Evolutionary conservation across 805 yeast genomes (phyloP), one percentile per base, ranked within the genome.

Genomic region (Pichia deserticola): DNA sequence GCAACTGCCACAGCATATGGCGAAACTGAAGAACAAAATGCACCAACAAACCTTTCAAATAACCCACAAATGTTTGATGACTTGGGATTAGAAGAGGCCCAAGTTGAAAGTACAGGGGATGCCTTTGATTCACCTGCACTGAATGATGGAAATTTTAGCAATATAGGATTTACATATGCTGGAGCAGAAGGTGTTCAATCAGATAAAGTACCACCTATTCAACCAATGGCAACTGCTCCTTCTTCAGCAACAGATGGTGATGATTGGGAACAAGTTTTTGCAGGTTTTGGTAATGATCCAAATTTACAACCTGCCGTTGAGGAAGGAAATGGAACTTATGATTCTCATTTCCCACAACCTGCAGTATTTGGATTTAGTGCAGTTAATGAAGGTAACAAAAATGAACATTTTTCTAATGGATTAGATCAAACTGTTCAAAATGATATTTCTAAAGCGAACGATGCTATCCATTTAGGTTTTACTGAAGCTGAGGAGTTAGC

Each of bases 241-340:
- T 10, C 33, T 4, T 13, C 42, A 25, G 15, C 40, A 20, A 73
- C 73, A 34, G 73, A 75, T 5, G 70, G 61, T 47, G 95, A 88
- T 60, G 97, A 89, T 64, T 89, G 97, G 97, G 96, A 89, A 60
- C 90, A 88, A 68, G 76, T 89, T 29, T 89, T 89, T 70, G 92
- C 95, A 4, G 96, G 95, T 0, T 86, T 87, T 63, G 90, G 92
- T 15, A 84, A 84, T 55, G 73, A 65, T 55, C 68, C 65, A 36
- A 55, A 49, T 28, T 30, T 60, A 47, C 55, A 59, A 33, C 53
- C 57, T 6, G 54, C 53, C 10, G 38, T 51, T 15, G 60, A 54
- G n/a, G 38, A 38, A 28, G 50, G 41, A 9, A 42, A 42, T 37
- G 32, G 29, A n/a, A 13, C 29, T 28, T 46, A 38, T 27, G 50